Base-by-base conservation (phyloP, 345 rosid genomes). In the Salix suchowensis region DNA sequence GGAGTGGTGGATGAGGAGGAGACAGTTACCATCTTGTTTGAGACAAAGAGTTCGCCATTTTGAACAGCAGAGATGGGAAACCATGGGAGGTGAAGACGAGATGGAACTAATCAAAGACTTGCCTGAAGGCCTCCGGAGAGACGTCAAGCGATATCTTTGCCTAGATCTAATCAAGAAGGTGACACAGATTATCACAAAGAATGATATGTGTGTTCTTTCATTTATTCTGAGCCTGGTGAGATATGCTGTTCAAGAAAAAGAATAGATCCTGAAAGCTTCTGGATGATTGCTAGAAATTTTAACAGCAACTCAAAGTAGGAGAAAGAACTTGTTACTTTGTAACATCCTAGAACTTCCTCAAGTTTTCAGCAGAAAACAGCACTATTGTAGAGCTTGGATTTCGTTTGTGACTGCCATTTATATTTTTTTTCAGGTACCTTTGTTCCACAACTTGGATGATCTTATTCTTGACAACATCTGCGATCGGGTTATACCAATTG, bases 1-100 rank as follows among this genome's bases (percentile, higher is more conserved):
- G 84, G 97, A 91, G 72, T 90, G 97, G 97, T 95, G 97, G 98
- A 92, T 92, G 98, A 87, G 85, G 73, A 79, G 97, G 69, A 85
- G 98, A 80, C 98, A 95, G 84, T 77, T 95, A 69, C 97, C 98
- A 14, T 90, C 93, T 32, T 79, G 84, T 67, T 77, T 92, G 80
- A 85, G 97, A 76, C 88, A 86, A 52, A 84, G 98, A 83, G 97
- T 94, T 19, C 91, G 95, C 52, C 92, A 87, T 77, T 94, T 77
- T 36, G 97, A 92, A 64, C 83, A 84, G 65, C 94, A 92, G 65
- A 90, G 86, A 67, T 94, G 98, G 95, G 80, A 82, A 10, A 76
- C 84, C 42, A 85, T 86, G 88, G 98, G 94, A 74, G 97, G 91
- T 7, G 92, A 91, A 79, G 91, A 90, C 52, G 98, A 89, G 84